Base-by-base conservation (phyloP, 2,329 filamentous ascomycete species). In the Colletotrichum eleusines region DNA sequence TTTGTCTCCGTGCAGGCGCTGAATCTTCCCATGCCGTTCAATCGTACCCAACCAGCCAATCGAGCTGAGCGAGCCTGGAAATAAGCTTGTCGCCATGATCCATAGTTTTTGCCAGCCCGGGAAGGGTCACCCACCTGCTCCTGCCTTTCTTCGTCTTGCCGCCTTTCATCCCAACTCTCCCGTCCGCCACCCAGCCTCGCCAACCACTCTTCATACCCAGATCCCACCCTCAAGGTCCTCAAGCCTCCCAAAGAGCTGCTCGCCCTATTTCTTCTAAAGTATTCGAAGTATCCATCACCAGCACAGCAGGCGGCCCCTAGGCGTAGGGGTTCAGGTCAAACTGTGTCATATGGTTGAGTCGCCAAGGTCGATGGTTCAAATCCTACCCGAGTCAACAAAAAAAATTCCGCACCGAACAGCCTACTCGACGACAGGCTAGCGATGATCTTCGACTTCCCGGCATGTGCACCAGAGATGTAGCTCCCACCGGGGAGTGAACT, bases 401-500 rank as follows among this genome's bases (percentile, higher is more conserved):
- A 14, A 33, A 3, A 33, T 26, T 12, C 55, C 38, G n/a, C 38
- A 44, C 35, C 48, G 23, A 14, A 59, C 57, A 44, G 16, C 23
- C 18, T n/a, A 31, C 16, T 26, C 38, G 26, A 46, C 40, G 16
- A 58, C 14, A 12, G 14, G 12, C 51, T 35, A 54, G 20, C 11
- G 28, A 54, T 33, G 28, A n/a, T 18, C 7, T 11, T 33, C 51
- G 5, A 58, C 5, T 9, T 62, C 46, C 33, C 59, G 18, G 44
- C 33, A 50, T 53, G 59, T 62, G 31, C 59, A 62, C 59, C n/a
- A 51, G 59, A 62, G 59, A 62, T 62, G 59, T 53, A 62, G 59
- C 59, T 51, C 31, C 31, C 23, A 23, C 59, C n/a, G 31, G 31
- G 23, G 46, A 28, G 33, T 62, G 46, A 51, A 53, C 59, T 62